A percentile compares a stretch with the other conserved stretches of the same genome.
Conservation (phyloP, 805 yeast genomes). For the Danielia reshetovae region DNA sequence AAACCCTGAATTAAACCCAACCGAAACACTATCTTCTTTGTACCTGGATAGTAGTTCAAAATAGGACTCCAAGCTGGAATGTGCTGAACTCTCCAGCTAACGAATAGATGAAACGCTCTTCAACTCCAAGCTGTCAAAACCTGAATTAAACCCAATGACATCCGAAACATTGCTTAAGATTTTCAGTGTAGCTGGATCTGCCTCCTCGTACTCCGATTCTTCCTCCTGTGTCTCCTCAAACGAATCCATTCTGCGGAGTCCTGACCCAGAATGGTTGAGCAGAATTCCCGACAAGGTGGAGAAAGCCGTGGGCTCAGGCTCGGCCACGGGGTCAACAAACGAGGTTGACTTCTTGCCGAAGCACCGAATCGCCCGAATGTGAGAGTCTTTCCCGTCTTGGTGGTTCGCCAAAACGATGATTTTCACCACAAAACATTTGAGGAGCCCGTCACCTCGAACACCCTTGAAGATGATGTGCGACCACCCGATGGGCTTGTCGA, state of each 20-base stretch:
- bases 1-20: too few relatives aligned
- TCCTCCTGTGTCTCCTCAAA: constrained; percentile 7
- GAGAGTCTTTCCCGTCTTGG: constrained; percentile 95
- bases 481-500: constrained; percentile 78
- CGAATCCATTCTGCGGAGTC: not conserved
- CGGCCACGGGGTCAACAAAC: constrained; percentile 5
- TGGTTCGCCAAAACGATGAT: constrained; percentile 70
- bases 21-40: too few relatives aligned
- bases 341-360: constrained; percentile 35
- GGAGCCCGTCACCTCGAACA: constrained; percentile 48
- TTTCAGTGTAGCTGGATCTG: constrained; percentile 22
- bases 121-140: constrained; percentile 37
- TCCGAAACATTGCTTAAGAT: constrained; percentile 31
- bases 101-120: constrained; percentile 37
- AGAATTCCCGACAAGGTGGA: constrained; percentile 9
- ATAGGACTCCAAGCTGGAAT: too few relatives aligned
- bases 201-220: constrained; percentile 5
- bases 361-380: constrained; percentile 68
- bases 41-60: too few relatives aligned
- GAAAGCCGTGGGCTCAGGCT: not conserved
- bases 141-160: constrained; percentile 40
- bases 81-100: too few relatives aligned
- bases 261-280: constrained; percentile 6
- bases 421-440: constrained; percentile 65
- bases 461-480: constrained; percentile 57